Conservation (phyloP, 2,329 filamentous ascomycete genomes). For the Ustilaginoidea virens region DNA sequence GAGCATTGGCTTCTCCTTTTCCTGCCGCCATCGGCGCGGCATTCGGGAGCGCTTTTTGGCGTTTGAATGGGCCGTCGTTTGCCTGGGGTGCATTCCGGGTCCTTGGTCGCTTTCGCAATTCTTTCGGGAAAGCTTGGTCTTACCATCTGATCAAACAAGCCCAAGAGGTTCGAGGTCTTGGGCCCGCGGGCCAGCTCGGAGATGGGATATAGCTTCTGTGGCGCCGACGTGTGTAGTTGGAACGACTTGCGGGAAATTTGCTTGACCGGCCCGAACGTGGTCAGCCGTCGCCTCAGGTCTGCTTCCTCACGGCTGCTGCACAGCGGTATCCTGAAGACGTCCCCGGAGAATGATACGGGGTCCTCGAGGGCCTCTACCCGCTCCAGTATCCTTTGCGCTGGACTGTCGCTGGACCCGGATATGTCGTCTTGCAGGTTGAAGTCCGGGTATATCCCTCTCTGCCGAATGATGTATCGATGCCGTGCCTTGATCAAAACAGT, state of each 20-base stretch:
- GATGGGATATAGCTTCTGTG: slow-evolving; percentile 3
- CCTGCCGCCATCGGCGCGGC: too few species aligned
- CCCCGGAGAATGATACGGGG: slow-evolving; percentile 1
- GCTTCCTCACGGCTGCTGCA: slow-evolving; percentile 1
- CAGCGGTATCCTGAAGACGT: slow-evolving; percentile 1
- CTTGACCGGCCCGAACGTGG: slow-evolving; percentile 4
- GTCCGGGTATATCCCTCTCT: neutral
- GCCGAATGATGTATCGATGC: neutral
- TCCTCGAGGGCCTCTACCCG: neutral
- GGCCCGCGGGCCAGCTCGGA: neutral
- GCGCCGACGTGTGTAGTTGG: slow-evolving; percentile 1
- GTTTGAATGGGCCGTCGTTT: too few species aligned
- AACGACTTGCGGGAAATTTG: slow-evolving; percentile 5
- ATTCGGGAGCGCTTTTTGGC: too few species aligned
- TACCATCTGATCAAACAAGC: too few species aligned
- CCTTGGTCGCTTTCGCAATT: too few species aligned
- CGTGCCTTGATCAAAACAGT: slow-evolving; percentile 1
- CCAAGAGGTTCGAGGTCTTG: too few species aligned
- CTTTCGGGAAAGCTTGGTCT: too few species aligned
- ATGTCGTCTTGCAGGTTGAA: neutral
- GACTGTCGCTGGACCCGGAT: neutral
- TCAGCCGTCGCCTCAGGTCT: slow-evolving; percentile 1
- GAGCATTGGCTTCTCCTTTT: too few species aligned
- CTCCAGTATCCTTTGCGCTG: slow-evolving; percentile 1
- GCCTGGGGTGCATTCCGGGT: too few species aligned